These are phyloP conservation scores for Saccharomycopsis microspora DNA, from an alignment of 805 yeast species.

Conservation along the genomic window DNA sequence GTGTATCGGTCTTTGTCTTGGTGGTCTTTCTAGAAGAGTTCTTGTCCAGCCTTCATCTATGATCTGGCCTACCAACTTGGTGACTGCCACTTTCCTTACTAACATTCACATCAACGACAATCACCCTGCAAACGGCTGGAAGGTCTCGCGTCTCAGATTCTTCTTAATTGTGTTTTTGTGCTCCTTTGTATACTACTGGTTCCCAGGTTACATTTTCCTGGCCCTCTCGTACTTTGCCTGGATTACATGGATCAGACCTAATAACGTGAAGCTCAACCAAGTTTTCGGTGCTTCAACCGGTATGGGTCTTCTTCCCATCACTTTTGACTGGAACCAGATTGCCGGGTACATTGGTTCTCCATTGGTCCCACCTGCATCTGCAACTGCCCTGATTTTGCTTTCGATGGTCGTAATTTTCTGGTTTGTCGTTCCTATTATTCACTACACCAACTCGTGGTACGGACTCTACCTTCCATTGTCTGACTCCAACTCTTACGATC, in stretches of 20 bases:
- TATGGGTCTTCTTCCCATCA: slow-evolving; percentile 53
- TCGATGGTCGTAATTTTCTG: slow-evolving; percentile 41
- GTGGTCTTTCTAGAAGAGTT: slow-evolving; percentile 49
- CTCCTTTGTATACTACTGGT: slow-evolving; percentile 41
- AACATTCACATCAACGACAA: slow-evolving; percentile 28
- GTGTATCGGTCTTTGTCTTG: slow-evolving; percentile 56
- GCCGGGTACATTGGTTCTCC: slow-evolving; percentile 50
- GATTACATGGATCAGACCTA: slow-evolving; percentile 51
- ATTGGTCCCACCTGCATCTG: slow-evolving; percentile 48
- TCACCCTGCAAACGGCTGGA: slow-evolving; percentile 24
- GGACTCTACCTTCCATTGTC: slow-evolving; percentile 50
- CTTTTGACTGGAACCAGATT: slow-evolving; percentile 61
- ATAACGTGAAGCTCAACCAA: slow-evolving; percentile 46
- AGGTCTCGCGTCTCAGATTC: slow-evolving; percentile 24
- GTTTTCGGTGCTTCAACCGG: slow-evolving; percentile 54
- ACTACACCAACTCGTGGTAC: slow-evolving; percentile 45
- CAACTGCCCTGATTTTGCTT: slow-evolving; percentile 31
- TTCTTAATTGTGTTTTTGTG: slow-evolving; percentile 22
- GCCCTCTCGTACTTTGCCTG: slow-evolving; percentile 52
- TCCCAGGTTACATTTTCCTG: slow-evolving; percentile 49
- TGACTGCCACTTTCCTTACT: slow-evolving; percentile 36
- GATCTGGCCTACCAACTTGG: slow-evolving; percentile 42
- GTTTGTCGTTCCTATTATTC: slow-evolving; percentile 41
- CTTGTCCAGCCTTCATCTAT: slow-evolving; percentile 38
- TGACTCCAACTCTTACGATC: slow-evolving; percentile 37